Evolutionary conservation across 2,329 filamentous ascomycete species (phyloP), one percentile per base, ranked within the genome.

Genomic region (Tolypocladium album): DNA sequence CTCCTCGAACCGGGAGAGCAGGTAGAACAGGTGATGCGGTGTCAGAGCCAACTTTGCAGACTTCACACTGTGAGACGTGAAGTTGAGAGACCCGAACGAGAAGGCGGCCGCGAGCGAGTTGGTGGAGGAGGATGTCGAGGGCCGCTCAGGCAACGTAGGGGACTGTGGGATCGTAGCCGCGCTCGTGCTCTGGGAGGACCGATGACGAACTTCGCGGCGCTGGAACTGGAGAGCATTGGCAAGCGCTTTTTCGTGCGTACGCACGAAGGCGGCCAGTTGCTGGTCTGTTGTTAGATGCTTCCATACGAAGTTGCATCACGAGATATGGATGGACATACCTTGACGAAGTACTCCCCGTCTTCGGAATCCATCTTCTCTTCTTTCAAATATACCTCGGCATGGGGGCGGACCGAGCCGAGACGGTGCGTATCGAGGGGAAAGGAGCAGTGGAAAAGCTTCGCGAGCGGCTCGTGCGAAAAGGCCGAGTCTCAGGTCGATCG

Each of bases 181-280:
- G 61, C 83, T 84, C 57, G 85, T 81, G 70, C 83, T 87, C 67
- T 87, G 84, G 15, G 88, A 86, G 60, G 84, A 76, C 66, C 82
- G 84, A 85, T 92, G 86, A 68, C 87, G 88, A 63, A 84, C 79
- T 69, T 90, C 87, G 68, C 90, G 86, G 73, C 88, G 88, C 60
- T 74, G 73, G 67, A 95, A 82, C 74, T 97, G 93, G 64, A 97
- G 80, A 68, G 93, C 93, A 78, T 97, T 97, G 71, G 94, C 94
- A 64, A 99, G 84, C 43, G 92, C 93, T 78, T 96, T 96, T 77
- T 99, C 94, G 79, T 99, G 92, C 60, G 92, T 96, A 64, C 92
- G 91, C 76, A 99, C 92, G 76, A 96, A 97, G 77, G 88, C 88
- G 72, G 93, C 92, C 73, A 99, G 83, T 82, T 96, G 94, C 93